Percentiles rank a stretch among this genome's conserved stretches.
Evolutionary conservation across 129 eudicot genomes (phyloP).

Genomic region (Deinandra increscens): DNA sequence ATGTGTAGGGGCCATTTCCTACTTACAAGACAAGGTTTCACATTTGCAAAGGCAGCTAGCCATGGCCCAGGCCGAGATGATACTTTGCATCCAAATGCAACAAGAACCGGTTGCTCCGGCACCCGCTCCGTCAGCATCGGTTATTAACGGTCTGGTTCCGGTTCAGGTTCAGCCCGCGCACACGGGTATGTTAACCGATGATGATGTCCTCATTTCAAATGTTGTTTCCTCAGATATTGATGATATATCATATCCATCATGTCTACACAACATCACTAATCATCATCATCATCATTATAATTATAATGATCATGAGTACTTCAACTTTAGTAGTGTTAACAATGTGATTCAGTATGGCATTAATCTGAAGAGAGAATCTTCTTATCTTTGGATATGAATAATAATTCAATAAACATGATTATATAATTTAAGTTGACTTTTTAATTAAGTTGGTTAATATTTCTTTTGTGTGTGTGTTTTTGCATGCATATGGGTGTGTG

Average conservation of each 20-base stretch:
- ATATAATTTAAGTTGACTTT: not conserved
- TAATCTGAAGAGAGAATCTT: slow-evolving; percentile 59
- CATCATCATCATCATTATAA: slow-evolving; percentile 26
- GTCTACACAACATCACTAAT: slow-evolving; percentile 39
- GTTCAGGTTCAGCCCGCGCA: slow-evolving; percentile 11
- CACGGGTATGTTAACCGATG: slow-evolving; percentile 12
- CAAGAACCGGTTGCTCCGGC: slow-evolving; percentile 30
- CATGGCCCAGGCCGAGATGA: slow-evolving; percentile 85
- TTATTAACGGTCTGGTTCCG: slow-evolving; percentile 9
- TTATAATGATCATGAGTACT: slow-evolving; percentile 29
- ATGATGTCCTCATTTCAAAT: no score
- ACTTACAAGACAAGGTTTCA: slow-evolving; percentile 67
- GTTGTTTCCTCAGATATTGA: slow-evolving; percentile 25
- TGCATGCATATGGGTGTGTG: no score
- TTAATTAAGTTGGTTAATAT: no score
- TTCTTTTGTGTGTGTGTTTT: slow-evolving; percentile 22
- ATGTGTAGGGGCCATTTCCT: slow-evolving; percentile 79
- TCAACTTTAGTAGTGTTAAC: slow-evolving; percentile 41
- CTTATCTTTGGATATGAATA: slow-evolving; percentile 61
- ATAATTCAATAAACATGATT: slow-evolving; percentile 4
- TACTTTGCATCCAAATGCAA: slow-evolving; percentile 78
- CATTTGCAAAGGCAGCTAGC: slow-evolving; percentile 89
- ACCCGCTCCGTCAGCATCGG: slow-evolving; percentile 23
- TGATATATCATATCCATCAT: slow-evolving; percentile 42
- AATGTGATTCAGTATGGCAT: slow-evolving; percentile 52